Conservation (phyloP, 768 basidiomycete genomes). For the Lactifluus volemus region DNA sequence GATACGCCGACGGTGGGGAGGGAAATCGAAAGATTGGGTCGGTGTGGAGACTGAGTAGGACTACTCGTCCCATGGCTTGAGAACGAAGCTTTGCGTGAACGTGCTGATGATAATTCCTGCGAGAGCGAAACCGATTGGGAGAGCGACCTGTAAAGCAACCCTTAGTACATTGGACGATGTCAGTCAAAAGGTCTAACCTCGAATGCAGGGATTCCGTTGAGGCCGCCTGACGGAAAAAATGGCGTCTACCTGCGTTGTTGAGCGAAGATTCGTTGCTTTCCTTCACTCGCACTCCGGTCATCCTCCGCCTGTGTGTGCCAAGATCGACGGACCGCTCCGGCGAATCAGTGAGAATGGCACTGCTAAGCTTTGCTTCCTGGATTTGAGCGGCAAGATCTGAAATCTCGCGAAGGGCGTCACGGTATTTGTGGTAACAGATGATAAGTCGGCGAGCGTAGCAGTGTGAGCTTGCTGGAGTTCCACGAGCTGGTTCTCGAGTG, state of each 20-base stretch:
- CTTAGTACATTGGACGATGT: constrained; percentile 8
- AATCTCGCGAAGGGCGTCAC: constrained; percentile 84
- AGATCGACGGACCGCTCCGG: constrained; percentile 40
- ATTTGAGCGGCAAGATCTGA: constrained; percentile 90
- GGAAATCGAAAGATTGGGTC: constrained; percentile 54
- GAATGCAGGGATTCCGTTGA: constrained; percentile 82
- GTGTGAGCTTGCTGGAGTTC: constrained; percentile 76
- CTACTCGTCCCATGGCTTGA: constrained; percentile 70
- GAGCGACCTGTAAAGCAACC: constrained; percentile 53
- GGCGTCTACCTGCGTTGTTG: constrained; percentile 49
- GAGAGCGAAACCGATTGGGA: constrained; percentile 94
- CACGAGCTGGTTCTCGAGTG: constrained; percentile 53
- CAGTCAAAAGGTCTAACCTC: constrained; percentile 41
- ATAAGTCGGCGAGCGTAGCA: constrained; percentile 71
- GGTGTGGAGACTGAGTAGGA: constrained; percentile 47
- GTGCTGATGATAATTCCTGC: constrained; percentile 90
- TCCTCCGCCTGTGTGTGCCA: constrained; percentile 42
- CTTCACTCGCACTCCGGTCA: constrained; percentile 39
- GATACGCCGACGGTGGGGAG: constrained; percentile 33
- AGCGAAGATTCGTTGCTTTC: constrained; percentile 41
- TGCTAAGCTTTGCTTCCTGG: constrained; percentile 71
- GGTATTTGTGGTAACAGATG: constrained; percentile 70
- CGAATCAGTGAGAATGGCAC: constrained; percentile 36
- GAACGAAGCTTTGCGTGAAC: constrained; percentile 74
- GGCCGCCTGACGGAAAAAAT: constrained; percentile 85